Conservation (phyloP, 495 filamentous ascomycete species). For the Hypoxylon perforatum region DNA sequence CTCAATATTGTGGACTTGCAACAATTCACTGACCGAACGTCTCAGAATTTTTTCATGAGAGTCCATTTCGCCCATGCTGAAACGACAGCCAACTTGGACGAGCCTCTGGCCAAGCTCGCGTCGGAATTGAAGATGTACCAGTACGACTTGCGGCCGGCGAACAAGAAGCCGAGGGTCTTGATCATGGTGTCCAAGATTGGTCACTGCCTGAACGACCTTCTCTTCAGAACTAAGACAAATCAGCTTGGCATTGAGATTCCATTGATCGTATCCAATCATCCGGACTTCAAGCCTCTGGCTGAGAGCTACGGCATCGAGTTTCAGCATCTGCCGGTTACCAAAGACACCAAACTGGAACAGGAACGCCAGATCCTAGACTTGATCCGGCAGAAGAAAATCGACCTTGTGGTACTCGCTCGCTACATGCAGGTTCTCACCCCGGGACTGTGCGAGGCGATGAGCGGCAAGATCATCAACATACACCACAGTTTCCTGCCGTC, state of each 20-base stretch:
- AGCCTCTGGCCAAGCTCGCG: conserved; percentile 66
- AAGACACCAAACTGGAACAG: conserved; percentile 74
- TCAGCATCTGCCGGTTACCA: conserved; percentile 76
- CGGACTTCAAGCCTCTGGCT: conserved; percentile 73
- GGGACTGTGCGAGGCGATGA: conserved; percentile 75
- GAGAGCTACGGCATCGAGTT: conserved; percentile 77
- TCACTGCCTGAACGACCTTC: conserved; percentile 82
- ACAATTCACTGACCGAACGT: conserved; percentile 75
- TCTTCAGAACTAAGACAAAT: conserved; percentile 73
- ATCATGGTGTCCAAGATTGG: conserved; percentile 88
- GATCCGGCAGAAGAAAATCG: conserved; percentile 69
- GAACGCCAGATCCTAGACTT: conserved; percentile 73
- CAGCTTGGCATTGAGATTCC: conserved; percentile 76
- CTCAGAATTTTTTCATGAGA: conserved; percentile 80
- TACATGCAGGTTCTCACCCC: conserved; percentile 87
- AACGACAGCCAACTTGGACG: conserved; percentile 56
- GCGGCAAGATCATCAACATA: conserved; percentile 82
- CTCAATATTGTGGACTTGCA: conserved; percentile 80
- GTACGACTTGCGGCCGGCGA: conserved; percentile 70
- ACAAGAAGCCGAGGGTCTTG: conserved; percentile 73
- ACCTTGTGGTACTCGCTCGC: conserved; percentile 79
- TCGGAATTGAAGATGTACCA: conserved; percentile 64
- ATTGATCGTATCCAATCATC: conserved; percentile 77
- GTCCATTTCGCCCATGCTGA: conserved; percentile 71
- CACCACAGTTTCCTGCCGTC: conserved; percentile 82